Conservation (phyloP, 179 eudicot genomes). For the Spergularia azorica region DNA sequence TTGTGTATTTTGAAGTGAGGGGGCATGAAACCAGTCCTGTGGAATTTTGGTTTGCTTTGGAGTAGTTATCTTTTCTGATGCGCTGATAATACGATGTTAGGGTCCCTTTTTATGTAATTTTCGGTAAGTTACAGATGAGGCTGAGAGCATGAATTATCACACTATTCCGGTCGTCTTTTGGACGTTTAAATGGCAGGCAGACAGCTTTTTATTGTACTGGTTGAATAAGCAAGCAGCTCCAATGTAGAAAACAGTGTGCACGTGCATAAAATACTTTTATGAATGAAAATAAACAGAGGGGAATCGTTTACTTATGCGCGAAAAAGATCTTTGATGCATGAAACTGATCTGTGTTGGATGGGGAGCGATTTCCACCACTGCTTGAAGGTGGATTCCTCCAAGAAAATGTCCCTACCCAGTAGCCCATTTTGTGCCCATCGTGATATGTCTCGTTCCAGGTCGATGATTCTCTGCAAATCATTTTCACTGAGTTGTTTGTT, state of each 20-base stretch:
- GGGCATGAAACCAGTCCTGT: neutral
- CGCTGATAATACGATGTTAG: too few species aligned
- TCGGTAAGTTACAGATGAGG: too few species aligned
- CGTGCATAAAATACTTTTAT: neutral
- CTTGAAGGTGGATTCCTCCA: conserved; percentile 62
- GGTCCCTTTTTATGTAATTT: too few species aligned
- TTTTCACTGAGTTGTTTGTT: conserved; percentile 30
- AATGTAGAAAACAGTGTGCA: neutral
- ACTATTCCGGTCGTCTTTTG: too few species aligned
- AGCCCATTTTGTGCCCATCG: conserved; percentile 40
- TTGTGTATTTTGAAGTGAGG: neutral
- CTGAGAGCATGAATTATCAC: too few species aligned
- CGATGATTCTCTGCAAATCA: conserved; percentile 36
- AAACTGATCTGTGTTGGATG: conserved; percentile 42
- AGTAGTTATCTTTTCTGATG: too few species aligned
- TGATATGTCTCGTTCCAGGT: conserved; percentile 46
- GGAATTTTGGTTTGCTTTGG: too few species aligned
- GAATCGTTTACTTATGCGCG: neutral
- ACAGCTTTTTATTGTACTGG: too few species aligned
- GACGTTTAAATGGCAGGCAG: too few species aligned
- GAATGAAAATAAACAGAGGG: conserved; percentile 12
- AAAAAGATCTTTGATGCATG: conserved; percentile 48
- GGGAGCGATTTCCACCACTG: conserved; percentile 87
- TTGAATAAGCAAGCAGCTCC: too few species aligned
- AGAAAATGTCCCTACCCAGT: conserved; percentile 58